Evolutionary conservation across 1,139 yeast species (phyloP), one percentile per base, ranked within the genome.

Genomic region (Wickerhamomyces sp.): DNA sequence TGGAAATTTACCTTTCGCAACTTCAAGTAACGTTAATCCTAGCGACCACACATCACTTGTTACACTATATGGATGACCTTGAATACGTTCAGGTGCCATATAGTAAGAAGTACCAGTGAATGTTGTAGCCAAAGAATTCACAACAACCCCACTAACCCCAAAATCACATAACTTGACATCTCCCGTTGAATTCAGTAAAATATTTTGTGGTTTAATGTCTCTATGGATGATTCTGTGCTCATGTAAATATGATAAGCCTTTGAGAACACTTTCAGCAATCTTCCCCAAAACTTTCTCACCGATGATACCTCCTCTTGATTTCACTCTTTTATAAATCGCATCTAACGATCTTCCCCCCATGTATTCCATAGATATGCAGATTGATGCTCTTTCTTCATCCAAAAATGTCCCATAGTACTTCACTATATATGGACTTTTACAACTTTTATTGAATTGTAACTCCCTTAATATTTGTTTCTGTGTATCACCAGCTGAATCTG

Each of bases 61-160:
- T 3, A 90, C 96, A 12, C 95, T 83, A 56, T 92, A 92, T 1
- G 96, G 92, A 55, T 88, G 90, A 26, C 97, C 97, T 67, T 86
- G 87, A 35, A 92, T 89, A 53, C 98, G 73, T 60, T 92, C 98
- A 0, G 98, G 98, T 0, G 97, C 97, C 98, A 92, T 92, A 61
- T 92, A 92, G 60, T 87, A 90, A 18, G 95, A 90, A 0, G 98
- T 92, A 1, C 98, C 98, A 0, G 96, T 94, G 58, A 90, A 92
- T 0, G 98, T 92, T 1, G 96, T 86, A 2, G 97, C 97, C 36
- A 92, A 67, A 0, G 97, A 88, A 60, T 90, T 84, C 19, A 90
- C 97, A 13, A 92, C 96, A 56, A 89, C 96, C 10, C 98, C 97
- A 54, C 95, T 83, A 26, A 92, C 98, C n/a, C 98, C 98, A 66